phyloP scores from a whole-genome alignment of 371 early-diverging fungal genomes.

The Nematocida homosporus region DNA sequence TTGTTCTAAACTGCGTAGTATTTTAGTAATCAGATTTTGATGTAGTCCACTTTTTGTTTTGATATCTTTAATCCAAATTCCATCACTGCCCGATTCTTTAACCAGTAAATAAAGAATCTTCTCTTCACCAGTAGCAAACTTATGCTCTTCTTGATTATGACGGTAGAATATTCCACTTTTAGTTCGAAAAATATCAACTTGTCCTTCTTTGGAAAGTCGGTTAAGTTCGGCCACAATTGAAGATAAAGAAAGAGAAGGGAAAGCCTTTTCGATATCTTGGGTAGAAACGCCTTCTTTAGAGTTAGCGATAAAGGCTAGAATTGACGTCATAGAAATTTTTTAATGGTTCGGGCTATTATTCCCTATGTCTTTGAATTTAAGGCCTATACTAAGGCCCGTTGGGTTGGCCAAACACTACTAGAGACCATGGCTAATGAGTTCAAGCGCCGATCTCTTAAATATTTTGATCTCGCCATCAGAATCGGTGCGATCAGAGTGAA shows the following conservation, averaged over 20 bases:
- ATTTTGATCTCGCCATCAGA: conserved; percentile 64
- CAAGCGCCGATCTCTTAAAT: conserved; percentile 55
- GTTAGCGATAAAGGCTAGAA: conserved; percentile 60
- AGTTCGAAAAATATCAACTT: conserved; percentile 60
- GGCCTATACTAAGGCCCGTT: conserved; percentile 67
- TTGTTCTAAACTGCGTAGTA: conserved; percentile 77
- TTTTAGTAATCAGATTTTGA: conserved; percentile 74
- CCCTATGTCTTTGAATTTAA: conserved; percentile 63
- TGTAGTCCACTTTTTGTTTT: conserved; percentile 78
- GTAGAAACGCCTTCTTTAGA: conserved; percentile 62
- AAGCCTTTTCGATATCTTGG: conserved; percentile 55
- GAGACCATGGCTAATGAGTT: conserved; percentile 66
- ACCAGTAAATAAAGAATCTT: conserved; percentile 60
- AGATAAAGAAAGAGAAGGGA: conserved; percentile 56
- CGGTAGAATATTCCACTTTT: conserved; percentile 55
- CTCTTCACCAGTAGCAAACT: conserved; percentile 57
- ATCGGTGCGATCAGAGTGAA: conserved; percentile 67
- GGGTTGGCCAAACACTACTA: conserved; percentile 62
- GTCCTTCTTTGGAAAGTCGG: conserved; percentile 45
- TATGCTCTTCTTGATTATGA: conserved; percentile 18
- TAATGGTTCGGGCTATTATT: conserved; percentile 57
- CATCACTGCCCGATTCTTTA: conserved; percentile 56
- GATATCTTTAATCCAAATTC: conserved; percentile 81
- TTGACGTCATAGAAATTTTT: conserved; percentile 69
- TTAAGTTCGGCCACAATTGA: conserved; percentile 58